Percentiles rank a stretch among this genome's conserved stretches.
Evolutionary conservation across 441 rosid species (phyloP).

Genomic region (Hura crepitans): DNA sequence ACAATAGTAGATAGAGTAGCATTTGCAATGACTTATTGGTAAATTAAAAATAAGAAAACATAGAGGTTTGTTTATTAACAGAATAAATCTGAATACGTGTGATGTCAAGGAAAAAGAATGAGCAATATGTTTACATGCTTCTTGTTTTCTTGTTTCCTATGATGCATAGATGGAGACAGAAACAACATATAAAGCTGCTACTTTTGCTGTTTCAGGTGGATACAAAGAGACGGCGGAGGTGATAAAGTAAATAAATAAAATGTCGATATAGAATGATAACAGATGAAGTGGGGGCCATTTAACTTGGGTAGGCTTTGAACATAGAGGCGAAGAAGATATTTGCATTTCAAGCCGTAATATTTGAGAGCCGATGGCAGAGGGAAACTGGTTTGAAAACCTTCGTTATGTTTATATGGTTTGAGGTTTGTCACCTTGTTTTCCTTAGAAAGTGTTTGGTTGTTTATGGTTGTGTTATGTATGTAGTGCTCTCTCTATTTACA

Average conservation of each 20-base stretch:
- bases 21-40: neutral
- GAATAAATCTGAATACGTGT: neutral
- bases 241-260: conserved; percentile 22
- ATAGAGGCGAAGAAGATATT: conserved; percentile 22
- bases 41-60: too few species aligned
- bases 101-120: neutral
- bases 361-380: conserved; percentile 22
- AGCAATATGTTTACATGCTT: neutral
- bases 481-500: conserved; percentile 10
- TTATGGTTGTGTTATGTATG: conserved; percentile 27
- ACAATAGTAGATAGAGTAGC: neutral
- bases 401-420: conserved; percentile 31
- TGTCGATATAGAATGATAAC: conserved; percentile 21
- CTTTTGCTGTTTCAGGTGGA: conserved; percentile 59
- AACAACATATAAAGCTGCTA: too few species aligned
- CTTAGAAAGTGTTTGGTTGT: conserved; percentile 25
- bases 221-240: conserved; percentile 62
- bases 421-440: conserved; percentile 24
- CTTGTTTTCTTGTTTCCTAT: neutral
- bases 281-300: conserved; percentile 15
- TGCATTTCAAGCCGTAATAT: conserved; percentile 24
- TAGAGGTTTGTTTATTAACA: neutral
- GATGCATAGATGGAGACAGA: neutral
- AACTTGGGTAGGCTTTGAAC: conserved; percentile 29
- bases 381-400: conserved; percentile 28